Base-by-base conservation (phyloP, 2,329 filamentous ascomycete genomes). In the Zalaria obscura region DNA sequence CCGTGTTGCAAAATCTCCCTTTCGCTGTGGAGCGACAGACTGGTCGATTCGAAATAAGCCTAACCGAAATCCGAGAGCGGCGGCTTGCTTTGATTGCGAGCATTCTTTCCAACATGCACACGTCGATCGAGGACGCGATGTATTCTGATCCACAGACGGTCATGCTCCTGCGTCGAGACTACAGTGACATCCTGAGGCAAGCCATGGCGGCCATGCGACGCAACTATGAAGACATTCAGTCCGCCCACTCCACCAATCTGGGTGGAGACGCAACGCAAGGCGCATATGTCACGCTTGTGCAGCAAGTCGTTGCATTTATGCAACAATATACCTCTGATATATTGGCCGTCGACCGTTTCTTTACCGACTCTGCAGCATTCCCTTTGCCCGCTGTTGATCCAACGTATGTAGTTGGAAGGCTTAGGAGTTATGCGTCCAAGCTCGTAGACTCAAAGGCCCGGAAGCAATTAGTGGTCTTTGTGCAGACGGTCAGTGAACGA, bases 321-420 rank as follows among this genome's bases (percentile, higher is more conserved):
- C 76, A 80, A 50, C 73, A 80, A 49, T 70, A 79, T 47, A 71
- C 70, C 1, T 62, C 66, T 28, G 70, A 76, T 11, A 75, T 78
- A 28, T 69, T 66, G 46, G 62, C 66, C 0, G 63, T 79, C 10
- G 67, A 77, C 41, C 55, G 60, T 1, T 79, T 77, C 61, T 79
- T 78, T 55, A 76, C 69, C 2, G 70, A 78, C 47, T 74, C 75
- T 2, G 59, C 64, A 2, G 64, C 67, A 0, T 80, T 80, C 52
- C 76, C 76, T 2, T 59, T 79, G 4, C 76, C 76, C 4, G 64
- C 66, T 3, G 63, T 59, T 2, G 76, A 80, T 50, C 76, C 76
- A 2, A 71, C 66, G 0, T 80, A 80, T 52, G 73, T 80, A 25
- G 69, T 78, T 4, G 75, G 73, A 5, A 69, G 69, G 43, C 59